These are phyloP conservation scores for Nevesoporus exiguus DNA, from an alignment of 768 basidiomycete genomes.

Conservation along the genomic window DNA sequence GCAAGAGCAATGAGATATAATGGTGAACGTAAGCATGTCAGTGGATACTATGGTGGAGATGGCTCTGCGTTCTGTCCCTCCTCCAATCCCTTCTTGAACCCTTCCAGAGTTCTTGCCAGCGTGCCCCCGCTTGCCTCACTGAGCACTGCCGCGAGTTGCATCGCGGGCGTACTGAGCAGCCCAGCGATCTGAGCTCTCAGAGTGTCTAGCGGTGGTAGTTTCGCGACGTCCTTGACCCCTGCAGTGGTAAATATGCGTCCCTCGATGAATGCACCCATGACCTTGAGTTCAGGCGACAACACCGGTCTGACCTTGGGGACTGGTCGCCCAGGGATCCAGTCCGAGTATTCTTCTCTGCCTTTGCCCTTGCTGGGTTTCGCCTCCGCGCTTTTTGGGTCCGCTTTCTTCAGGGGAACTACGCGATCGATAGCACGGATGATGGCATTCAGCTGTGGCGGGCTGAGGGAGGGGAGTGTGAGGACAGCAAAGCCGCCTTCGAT, in stretches of 20 bases:
- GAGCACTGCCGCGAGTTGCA: constrained; percentile 69
- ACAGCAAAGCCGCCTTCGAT: constrained; percentile 63
- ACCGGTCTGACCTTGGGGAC: constrained; percentile 55
- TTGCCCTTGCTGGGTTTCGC: constrained; percentile 40
- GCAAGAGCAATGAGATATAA: constrained; percentile 17
- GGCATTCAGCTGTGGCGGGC: constrained; percentile 68
- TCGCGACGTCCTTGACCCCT: constrained; percentile 59
- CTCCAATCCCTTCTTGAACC: constrained; percentile 66
- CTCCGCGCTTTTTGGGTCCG: constrained; percentile 35
- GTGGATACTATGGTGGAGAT: constrained; percentile 20
- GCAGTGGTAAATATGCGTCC: constrained; percentile 61
- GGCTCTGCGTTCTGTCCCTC: constrained; percentile 34
- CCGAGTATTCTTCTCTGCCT: constrained; percentile 59
- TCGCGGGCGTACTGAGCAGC: constrained; percentile 69
- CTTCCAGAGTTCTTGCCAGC: constrained; percentile 70
- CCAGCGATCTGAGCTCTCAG: constrained; percentile 84
- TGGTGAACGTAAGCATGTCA: constrained; percentile 7
- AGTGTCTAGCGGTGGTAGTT: constrained; percentile 74
- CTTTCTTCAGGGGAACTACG: constrained; percentile 56
- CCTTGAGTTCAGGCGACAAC: constrained; percentile 60
- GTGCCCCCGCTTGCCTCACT: constrained; percentile 66
- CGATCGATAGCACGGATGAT: constrained; percentile 67
- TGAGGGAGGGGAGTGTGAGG: constrained; percentile 59
- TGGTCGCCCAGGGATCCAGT: constrained; percentile 63
- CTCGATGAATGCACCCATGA: constrained; percentile 81